These are phyloP conservation scores for Backusella luteola DNA, from an alignment of 192 early-diverging fungal species.

Conservation along the genomic window DNA sequence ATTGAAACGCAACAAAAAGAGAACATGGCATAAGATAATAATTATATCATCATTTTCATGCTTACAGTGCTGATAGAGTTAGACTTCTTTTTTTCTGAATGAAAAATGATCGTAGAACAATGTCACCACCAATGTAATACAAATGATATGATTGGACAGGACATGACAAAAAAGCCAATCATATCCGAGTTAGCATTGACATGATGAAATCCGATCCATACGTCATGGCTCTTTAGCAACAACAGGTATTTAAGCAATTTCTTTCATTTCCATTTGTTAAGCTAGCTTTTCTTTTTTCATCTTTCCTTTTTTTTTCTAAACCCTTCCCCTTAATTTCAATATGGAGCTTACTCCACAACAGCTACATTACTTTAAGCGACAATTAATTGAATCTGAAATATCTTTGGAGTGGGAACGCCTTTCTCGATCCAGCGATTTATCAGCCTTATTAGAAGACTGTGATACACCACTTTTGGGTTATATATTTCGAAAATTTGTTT, in stretches of 20 bases:
- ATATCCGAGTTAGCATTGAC: not conserved
- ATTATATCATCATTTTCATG: not conserved
- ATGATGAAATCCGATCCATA: not conserved
- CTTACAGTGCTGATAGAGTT: not conserved
- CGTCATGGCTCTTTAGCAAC: not conserved
- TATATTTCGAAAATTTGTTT: conserved; percentile 42
- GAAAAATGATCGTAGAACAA: not conserved
- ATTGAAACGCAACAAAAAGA: not conserved
- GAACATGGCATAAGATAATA: not conserved
- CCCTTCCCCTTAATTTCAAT: not conserved
- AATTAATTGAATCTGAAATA: conserved; percentile 46
- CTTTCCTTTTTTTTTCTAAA: not conserved
- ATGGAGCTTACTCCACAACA: conserved; percentile 34
- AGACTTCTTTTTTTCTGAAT: not conserved
- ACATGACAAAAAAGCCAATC: not conserved
- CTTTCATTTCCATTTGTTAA: not conserved
- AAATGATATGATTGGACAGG: not conserved
- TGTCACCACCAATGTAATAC: not conserved
- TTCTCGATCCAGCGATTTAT: conserved; percentile 8
- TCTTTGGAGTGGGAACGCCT: conserved; percentile 39
- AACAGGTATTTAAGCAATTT: not conserved
- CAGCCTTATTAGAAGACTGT: conserved; percentile 21
- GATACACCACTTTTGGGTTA: conserved; percentile 45
- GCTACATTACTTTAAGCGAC: conserved; percentile 50
- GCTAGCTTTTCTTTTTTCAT: not conserved